These are phyloP conservation scores for Sanghuangporus weigelae DNA, from an alignment of 1,284 basidiomycete genomes.

Conservation along the genomic window DNA sequence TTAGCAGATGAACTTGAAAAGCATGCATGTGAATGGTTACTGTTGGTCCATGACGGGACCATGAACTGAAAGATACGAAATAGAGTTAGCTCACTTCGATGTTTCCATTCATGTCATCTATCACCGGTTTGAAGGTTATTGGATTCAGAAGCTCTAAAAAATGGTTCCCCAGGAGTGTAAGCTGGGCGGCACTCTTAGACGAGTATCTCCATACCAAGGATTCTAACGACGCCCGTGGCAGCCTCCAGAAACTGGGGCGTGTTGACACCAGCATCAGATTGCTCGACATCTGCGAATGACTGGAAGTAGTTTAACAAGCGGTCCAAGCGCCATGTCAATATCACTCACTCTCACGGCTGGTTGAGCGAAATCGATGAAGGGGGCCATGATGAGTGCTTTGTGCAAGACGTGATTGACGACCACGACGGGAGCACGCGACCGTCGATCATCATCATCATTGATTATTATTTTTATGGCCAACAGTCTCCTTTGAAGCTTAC, in stretches of 20 bases:
- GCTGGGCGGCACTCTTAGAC: background rate
- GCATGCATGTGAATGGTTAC: no score
- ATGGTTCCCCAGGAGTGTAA: background rate
- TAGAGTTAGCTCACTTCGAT: slow-evolving; percentile 59
- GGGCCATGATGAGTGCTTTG: slow-evolving; percentile 54
- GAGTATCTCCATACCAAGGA: slow-evolving; percentile 69
- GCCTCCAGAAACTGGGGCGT: slow-evolving; percentile 89
- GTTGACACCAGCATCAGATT: slow-evolving; percentile 85
- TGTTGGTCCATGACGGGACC: background rate
- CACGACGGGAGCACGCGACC: background rate
- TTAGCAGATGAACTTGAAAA: background rate
- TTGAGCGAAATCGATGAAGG: slow-evolving; percentile 52
- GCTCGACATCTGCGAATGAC: slow-evolving; percentile 89
- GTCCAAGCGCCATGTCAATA: background rate
- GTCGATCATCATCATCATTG: slow-evolving; percentile 25
- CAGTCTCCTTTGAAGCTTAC: background rate
- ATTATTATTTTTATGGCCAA: background rate
- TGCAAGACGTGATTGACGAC: slow-evolving; percentile 11
- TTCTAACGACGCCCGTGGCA: slow-evolving; percentile 80
- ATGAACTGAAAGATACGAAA: background rate
- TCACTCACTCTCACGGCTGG: slow-evolving; percentile 69
- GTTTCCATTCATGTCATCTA: slow-evolving; percentile 89
- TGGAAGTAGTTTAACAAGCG: slow-evolving; percentile 28
- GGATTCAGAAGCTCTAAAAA: slow-evolving; percentile 81
- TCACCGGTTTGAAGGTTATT: slow-evolving; percentile 81